Evolutionary conservation across 345 rosid genomes (phyloP).

Genomic region (Gossypium australe): DNA sequence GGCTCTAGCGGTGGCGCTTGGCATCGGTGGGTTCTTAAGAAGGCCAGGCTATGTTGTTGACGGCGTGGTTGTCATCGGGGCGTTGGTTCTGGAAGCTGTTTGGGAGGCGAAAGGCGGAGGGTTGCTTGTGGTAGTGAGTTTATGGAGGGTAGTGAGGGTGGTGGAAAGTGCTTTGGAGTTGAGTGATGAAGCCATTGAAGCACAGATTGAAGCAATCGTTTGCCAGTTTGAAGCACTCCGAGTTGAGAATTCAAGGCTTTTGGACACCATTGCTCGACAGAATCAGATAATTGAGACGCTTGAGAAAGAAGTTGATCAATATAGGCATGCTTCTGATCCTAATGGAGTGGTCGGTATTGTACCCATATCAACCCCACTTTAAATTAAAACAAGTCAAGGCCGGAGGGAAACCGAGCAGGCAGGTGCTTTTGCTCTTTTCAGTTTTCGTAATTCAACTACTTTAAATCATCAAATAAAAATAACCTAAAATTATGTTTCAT

Average conservation of each 20-base stretch:
- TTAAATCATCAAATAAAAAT: too few relatives aligned
- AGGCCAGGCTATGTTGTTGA: constrained; percentile 52
- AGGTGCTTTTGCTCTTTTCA: too few relatives aligned
- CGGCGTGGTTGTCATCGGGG: constrained; percentile 41
- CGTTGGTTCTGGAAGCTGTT: constrained; percentile 44
- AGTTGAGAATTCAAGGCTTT: constrained; percentile 33
- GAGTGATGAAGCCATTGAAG: constrained; percentile 71
- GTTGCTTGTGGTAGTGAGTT: constrained; percentile 53
- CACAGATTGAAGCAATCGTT: constrained; percentile 42
- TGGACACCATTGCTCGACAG: constrained; percentile 34
- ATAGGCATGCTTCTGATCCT: background rate
- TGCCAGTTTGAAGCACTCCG: constrained; percentile 46
- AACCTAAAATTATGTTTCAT: too few relatives aligned
- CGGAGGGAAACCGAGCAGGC: too few relatives aligned
- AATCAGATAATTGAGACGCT: constrained; percentile 38
- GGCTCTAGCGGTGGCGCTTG: constrained; percentile 37
- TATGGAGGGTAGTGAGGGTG: constrained; percentile 68
- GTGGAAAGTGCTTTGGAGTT: constrained; percentile 68
- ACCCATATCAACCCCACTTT: too few relatives aligned
- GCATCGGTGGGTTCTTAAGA: constrained; percentile 32
- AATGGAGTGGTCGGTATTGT: background rate
- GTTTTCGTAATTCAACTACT: too few relatives aligned
- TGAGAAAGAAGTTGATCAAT: constrained; percentile 24
- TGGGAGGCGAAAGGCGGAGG: constrained; percentile 57
- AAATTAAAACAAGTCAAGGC: too few relatives aligned